Evolutionary conservation across 768 basidiomycete species (phyloP).

Genomic region (Calocera viscosa): DNA sequence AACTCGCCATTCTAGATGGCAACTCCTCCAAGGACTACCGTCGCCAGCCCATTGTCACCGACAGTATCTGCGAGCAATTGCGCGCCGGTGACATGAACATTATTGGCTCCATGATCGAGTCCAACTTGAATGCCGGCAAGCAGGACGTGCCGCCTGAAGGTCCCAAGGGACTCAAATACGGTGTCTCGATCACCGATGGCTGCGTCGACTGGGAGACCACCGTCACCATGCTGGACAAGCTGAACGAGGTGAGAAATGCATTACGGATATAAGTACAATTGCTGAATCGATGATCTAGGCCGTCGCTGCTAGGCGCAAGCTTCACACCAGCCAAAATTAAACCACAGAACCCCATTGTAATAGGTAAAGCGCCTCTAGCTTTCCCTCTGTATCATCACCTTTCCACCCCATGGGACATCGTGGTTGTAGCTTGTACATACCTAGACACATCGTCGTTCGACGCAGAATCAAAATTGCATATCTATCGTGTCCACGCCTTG

Average conservation of each 20-base stretch:
- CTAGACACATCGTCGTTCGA: slow-evolving; percentile 2
- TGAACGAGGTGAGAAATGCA: slow-evolving; percentile 38
- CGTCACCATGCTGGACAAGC: slow-evolving; percentile 54
- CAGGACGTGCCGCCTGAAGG: slow-evolving; percentile 73
- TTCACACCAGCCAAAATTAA: neutral
- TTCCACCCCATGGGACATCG: neutral
- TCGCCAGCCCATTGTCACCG: slow-evolving; percentile 75
- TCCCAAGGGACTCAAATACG: slow-evolving; percentile 54
- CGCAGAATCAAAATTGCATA: neutral
- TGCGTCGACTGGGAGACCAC: slow-evolving; percentile 82
- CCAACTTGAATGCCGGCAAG: slow-evolving; percentile 77
- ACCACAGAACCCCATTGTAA: neutral
- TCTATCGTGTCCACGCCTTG: slow-evolving; percentile 1
- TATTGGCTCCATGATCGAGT: slow-evolving; percentile 96
- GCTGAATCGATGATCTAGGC: neutral
- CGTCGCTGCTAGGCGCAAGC: slow-evolving; percentile 2
- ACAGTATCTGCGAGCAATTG: slow-evolving; percentile 63
- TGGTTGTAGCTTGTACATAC: slow-evolving; percentile 1
- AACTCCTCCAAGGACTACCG: slow-evolving; percentile 93
- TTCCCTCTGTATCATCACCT: neutral
- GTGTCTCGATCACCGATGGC: slow-evolving; percentile 84
- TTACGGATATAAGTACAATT: neutral
- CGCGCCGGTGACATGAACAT: slow-evolving; percentile 50
- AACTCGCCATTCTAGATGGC: slow-evolving; percentile 47
- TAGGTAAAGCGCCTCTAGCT: neutral